These are phyloP conservation scores for Nectriaceae sp. DNA, from an alignment of 2,329 filamentous ascomycete species.

Conservation along the genomic window DNA sequence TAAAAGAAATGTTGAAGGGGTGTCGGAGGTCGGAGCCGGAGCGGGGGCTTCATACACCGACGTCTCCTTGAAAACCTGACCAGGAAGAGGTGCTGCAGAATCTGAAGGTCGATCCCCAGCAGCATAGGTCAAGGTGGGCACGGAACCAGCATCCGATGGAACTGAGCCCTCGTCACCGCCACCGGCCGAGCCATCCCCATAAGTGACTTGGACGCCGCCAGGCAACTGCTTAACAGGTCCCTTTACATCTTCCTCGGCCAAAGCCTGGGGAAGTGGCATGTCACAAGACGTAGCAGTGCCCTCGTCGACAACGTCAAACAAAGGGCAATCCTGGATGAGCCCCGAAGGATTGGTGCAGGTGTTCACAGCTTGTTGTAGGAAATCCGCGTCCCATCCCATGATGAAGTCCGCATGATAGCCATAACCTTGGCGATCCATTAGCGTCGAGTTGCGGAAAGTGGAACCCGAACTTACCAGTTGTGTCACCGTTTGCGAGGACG, in stretches of 20 bases:
- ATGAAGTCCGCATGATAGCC: slow-evolving; percentile 83
- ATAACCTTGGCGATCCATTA: slow-evolving; percentile 51
- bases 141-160: slow-evolving; percentile 10
- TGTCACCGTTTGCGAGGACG: slow-evolving; percentile 76
- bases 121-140: slow-evolving; percentile 36
- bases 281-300: slow-evolving; percentile 59
- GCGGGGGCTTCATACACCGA: slow-evolving; percentile 20
- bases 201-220: slow-evolving; percentile 56
- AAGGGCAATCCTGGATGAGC: slow-evolving; percentile 68
- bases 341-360: slow-evolving; percentile 74
- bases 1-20: slow-evolving; percentile 6
- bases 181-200: slow-evolving; percentile 25
- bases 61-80: slow-evolving; percentile 44
- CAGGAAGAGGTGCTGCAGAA: slow-evolving; percentile 39
- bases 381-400: slow-evolving; percentile 70
- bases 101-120: slow-evolving; percentile 36
- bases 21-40: slow-evolving; percentile 11
- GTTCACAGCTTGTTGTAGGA: slow-evolving; percentile 72
- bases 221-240: slow-evolving; percentile 63
- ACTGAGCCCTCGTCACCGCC: slow-evolving; percentile 9
- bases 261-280: slow-evolving; percentile 56
- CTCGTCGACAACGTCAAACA: slow-evolving; percentile 73
- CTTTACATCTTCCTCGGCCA: slow-evolving; percentile 61
- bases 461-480: slow-evolving; percentile 55
- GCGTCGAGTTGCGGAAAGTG: neutral